Evolutionary conservation across 345 rosid species (phyloP), one percentile per base, ranked within the genome.

Genomic region (Physaria fendleri): DNA sequence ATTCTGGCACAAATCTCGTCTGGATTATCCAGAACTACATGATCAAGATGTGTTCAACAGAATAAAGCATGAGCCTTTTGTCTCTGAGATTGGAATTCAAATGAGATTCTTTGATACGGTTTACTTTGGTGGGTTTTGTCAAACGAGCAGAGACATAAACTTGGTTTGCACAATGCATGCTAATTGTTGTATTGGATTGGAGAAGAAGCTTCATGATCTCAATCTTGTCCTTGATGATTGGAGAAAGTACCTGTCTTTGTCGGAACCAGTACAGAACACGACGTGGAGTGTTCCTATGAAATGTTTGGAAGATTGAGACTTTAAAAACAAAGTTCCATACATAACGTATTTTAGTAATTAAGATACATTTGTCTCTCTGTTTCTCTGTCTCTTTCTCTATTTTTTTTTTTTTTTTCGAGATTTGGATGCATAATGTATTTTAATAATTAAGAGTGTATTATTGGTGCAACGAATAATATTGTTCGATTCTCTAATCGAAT

Each of bases 151-250:
- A 68, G 86, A 90, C 49, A 68, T 85, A 30, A 79, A 77, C 56
- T 13, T 66, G 23, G 85, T 77, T 14, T 84, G 87, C 56, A 90
- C 95, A 1, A 82, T 90, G 93, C 95, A 90, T 62, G 95, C 90
- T 7, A 90, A 90, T 71, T 90, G 97, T 51, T 90, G 95, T 23
- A 49, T 73, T 47, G 97, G 95, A 3, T 59, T 85, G 32, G 76
- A 71, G 6, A 79, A 47, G 41, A 90, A 87, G 65, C 53, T 90
- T 42, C 69, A 64, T 42, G 93, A 90, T 68, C 79, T 90, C 2
- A 58, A 47, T 29, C 33, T 77, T 8, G 69, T 77, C 55, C 90
- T 90, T 62, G 60, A 72, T 25, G 87, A 90, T 48, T 90, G 93
- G 95, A 83, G 61, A 51, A 71, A 46, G 6, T 90, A 62, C 45